A percentile compares a stretch with the other conserved stretches of the same genome.
Evolutionary conservation across 768 basidiomycete genomes (phyloP).

Genomic region (Dictyophora rubrovolvata): DNA sequence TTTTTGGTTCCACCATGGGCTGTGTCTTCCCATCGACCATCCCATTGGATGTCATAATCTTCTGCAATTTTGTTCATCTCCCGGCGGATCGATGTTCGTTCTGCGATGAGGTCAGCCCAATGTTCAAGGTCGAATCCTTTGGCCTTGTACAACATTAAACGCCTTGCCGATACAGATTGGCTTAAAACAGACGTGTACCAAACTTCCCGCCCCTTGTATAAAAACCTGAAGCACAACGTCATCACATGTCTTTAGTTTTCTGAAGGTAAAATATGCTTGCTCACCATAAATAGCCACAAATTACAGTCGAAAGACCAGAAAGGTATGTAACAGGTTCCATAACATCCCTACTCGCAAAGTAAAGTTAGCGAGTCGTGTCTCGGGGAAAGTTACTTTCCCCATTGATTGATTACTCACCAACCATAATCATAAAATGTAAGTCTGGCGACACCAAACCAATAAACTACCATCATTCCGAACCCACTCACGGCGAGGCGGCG

Average conservation of each 20-base stretch:
- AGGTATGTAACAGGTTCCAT: conserved; percentile 66
- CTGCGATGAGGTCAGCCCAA: conserved; percentile 44
- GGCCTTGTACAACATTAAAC: conserved; percentile 43
- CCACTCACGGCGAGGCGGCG: conserved; percentile 47
- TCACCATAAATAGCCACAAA: conserved; percentile 52
- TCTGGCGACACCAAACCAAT: conserved; percentile 57
- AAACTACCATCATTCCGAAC: conserved; percentile 47
- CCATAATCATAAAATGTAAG: conserved; percentile 53
- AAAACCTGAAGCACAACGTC: conserved; percentile 29
- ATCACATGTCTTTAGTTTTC: too few species aligned
- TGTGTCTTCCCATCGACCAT: conserved; percentile 10
- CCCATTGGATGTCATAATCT: conserved; percentile 45
- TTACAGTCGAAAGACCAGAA: conserved; percentile 50
- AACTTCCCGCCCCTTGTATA: conserved; percentile 53
- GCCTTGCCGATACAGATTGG: conserved; percentile 46
- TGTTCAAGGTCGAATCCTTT: conserved; percentile 52
- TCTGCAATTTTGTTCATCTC: conserved; percentile 50
- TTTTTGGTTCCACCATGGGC: neutral
- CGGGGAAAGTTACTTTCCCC: neutral
- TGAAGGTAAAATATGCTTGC: neutral
- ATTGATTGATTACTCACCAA: conserved; percentile 25
- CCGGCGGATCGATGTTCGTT: conserved; percentile 36
- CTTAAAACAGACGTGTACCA: conserved; percentile 56
- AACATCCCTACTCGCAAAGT: conserved; percentile 33
- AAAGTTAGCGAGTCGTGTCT: neutral